Percentiles rank a stretch among this genome's conserved stretches.
phyloP scores from a whole-genome alignment of 768 basidiomycete species.

The Postia placenta region DNA sequence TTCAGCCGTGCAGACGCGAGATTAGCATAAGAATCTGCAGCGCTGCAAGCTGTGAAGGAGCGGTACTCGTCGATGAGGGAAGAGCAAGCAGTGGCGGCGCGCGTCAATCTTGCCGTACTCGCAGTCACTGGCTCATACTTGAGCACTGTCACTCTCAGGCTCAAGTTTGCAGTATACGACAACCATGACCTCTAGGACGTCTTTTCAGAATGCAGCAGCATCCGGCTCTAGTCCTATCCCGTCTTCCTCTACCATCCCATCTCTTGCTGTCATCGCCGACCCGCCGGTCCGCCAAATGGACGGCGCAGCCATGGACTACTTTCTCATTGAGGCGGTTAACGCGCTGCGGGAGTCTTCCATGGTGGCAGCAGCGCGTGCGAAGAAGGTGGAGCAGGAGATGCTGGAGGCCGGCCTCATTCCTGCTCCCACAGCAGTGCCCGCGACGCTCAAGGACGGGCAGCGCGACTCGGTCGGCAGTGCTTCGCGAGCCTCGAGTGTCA shows the following conservation, averaged over 20 bases:
- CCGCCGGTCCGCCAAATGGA: constrained; percentile 59
- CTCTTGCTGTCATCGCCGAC: constrained; percentile 55
- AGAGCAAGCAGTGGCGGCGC: too few relatives aligned
- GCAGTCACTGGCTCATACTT: too few relatives aligned
- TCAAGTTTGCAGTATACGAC: too few relatives aligned
- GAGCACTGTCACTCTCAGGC: too few relatives aligned
- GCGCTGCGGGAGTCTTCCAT: constrained; percentile 69
- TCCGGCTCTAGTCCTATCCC: constrained; percentile 12
- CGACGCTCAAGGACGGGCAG: constrained; percentile 33
- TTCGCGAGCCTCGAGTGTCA: constrained; percentile 17
- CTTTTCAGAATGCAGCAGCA: constrained; percentile 10
- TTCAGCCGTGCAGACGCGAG: not conserved
- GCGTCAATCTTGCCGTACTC: too few relatives aligned
- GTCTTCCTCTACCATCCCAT: constrained; percentile 15
- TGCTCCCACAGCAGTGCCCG: constrained; percentile 35
- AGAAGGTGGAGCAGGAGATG: constrained; percentile 74
- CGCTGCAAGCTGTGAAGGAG: too few relatives aligned
- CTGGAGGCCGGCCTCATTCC: constrained; percentile 70
- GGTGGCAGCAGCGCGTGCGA: constrained; percentile 60
- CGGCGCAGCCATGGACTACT: constrained; percentile 73
- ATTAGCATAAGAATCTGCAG: too few relatives aligned
- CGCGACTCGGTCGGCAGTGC: constrained; percentile 32
- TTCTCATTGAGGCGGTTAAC: constrained; percentile 75
- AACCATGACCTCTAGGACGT: constrained; percentile 12
- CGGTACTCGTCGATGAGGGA: too few relatives aligned